Evolutionary conservation across 2,329 filamentous ascomycete species (phyloP).

Genomic region (Mariannaea elegans): DNA sequence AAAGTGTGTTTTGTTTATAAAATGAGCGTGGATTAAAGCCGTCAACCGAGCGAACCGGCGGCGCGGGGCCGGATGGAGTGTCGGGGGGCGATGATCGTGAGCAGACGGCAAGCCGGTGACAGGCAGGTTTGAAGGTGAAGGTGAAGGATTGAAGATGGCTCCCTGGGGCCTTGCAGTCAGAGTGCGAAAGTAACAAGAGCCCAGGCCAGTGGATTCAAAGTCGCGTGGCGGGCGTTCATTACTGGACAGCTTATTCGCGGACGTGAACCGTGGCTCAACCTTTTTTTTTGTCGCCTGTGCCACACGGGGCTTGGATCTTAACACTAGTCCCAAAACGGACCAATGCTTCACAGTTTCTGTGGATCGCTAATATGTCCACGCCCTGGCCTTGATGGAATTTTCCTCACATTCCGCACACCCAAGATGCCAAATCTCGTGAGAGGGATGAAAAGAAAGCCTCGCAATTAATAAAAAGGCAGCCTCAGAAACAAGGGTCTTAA

Average conservation of each 20-base stretch:
- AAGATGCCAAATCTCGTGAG: background rate
- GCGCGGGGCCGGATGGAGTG: conserved; percentile 3
- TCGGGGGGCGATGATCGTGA: conserved; percentile 8
- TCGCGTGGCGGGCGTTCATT: conserved; percentile 18
- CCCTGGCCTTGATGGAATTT: conserved; percentile 10
- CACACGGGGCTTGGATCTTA: conserved; percentile 17
- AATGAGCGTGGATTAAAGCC: conserved; percentile 2
- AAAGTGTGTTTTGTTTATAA: background rate
- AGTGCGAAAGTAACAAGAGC: background rate
- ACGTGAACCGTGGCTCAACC: conserved; percentile 18
- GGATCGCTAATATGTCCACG: conserved; percentile 29
- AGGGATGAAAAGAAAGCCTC: background rate
- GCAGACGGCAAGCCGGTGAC: background rate
- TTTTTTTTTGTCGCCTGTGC: conserved; percentile 2
- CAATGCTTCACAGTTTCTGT: conserved; percentile 3
- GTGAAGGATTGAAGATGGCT: conserved; percentile 30
- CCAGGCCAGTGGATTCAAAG: conserved; percentile 8
- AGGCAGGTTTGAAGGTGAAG: conserved; percentile 18
- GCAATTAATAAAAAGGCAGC: background rate
- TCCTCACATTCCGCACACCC: conserved; percentile 3
- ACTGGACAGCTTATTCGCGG: conserved; percentile 24
- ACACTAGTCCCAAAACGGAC: conserved; percentile 31
- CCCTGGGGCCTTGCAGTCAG: conserved; percentile 24
- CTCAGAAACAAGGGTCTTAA: background rate
- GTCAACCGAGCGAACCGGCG: background rate